phyloP scores from a whole-genome alignment of 768 basidiomycete species.

The Kwoniella mangroviensis region DNA sequence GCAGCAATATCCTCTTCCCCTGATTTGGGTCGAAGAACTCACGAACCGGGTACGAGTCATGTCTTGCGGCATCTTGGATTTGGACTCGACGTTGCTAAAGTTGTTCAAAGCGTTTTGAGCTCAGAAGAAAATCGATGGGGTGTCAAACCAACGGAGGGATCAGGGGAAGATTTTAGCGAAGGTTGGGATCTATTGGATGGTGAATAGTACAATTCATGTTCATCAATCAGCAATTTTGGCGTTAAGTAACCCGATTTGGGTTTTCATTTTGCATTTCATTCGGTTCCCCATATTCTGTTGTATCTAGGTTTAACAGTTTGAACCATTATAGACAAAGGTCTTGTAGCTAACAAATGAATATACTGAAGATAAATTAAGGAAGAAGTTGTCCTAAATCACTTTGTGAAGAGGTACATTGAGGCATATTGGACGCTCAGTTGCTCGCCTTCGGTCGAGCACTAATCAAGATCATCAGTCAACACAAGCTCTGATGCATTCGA shows the following conservation, averaged over 20 bases:
- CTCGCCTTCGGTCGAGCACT: slow-evolving; percentile 57
- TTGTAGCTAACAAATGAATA: too few relatives aligned
- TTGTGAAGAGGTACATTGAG: slow-evolving; percentile 50
- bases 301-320: too few relatives aligned
- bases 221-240: too few relatives aligned
- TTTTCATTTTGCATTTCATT: too few relatives aligned
- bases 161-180: slow-evolving; percentile 30
- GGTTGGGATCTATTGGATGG: slow-evolving; percentile 39
- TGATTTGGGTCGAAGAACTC: slow-evolving; percentile 31
- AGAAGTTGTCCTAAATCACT: slow-evolving; percentile 8
- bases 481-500: not conserved
- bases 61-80: slow-evolving; percentile 37
- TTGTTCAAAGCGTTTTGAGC: slow-evolving; percentile 35
- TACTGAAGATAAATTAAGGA: too few relatives aligned
- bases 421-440: slow-evolving; percentile 49
- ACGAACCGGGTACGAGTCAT: slow-evolving; percentile 35
- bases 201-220: too few relatives aligned
- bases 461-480: slow-evolving; percentile 12
- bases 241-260: too few relatives aligned
- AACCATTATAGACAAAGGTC: too few relatives aligned
- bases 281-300: too few relatives aligned
- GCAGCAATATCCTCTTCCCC: slow-evolving; percentile 23
- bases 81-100: slow-evolving; percentile 46
- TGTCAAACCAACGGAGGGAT: slow-evolving; percentile 3
- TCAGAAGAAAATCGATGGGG: slow-evolving; percentile 30